These are phyloP conservation scores for Gastrolobium bilobum DNA, from an alignment of 306 rosid species.

Conservation along the genomic window DNA sequence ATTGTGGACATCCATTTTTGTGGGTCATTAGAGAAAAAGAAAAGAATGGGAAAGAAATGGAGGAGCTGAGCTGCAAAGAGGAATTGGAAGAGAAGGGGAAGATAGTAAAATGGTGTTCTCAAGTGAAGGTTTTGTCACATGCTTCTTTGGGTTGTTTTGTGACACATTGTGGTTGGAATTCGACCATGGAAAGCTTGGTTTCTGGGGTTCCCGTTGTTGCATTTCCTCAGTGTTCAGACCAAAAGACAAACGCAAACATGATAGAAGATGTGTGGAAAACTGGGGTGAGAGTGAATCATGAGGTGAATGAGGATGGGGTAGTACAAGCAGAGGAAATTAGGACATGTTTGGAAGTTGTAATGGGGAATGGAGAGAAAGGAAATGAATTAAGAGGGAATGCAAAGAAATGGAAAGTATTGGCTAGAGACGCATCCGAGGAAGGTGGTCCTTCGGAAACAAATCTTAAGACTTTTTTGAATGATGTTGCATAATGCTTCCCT, in stretches of 20 bases:
- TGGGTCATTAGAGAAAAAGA: slow-evolving; percentile 61
- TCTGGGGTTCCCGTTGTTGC: slow-evolving; percentile 59
- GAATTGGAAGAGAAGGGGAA: slow-evolving; percentile 53
- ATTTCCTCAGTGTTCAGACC: slow-evolving; percentile 65
- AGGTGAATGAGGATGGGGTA: slow-evolving; percentile 43
- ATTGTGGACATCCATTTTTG: slow-evolving; percentile 56
- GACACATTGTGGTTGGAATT: slow-evolving; percentile 72
- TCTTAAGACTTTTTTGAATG: slow-evolving; percentile 14
- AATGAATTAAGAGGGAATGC: slow-evolving; percentile 52
- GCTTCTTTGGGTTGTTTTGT: slow-evolving; percentile 59
- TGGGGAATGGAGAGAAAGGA: slow-evolving; percentile 54
- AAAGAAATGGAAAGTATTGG: slow-evolving; percentile 50
- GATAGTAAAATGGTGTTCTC: slow-evolving; percentile 68
- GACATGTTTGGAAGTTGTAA: slow-evolving; percentile 60
- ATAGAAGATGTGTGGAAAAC: slow-evolving; percentile 58
- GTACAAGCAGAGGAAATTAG: slow-evolving; percentile 42
- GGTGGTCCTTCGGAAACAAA: slow-evolving; percentile 49
- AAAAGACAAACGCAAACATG: slow-evolving; percentile 63
- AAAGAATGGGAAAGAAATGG: slow-evolving; percentile 31
- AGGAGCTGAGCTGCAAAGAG: slow-evolving; percentile 26
- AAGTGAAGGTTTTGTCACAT: slow-evolving; percentile 63
- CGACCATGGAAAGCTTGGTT: slow-evolving; percentile 56
- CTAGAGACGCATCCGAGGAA: slow-evolving; percentile 42
- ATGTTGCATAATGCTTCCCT: background rate
- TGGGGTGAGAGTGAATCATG: slow-evolving; percentile 55